Percentiles rank a stretch among this genome's conserved stretches.
Conservation (phyloP, 106 monocot genomes). For the Apostasia ramifera region DNA sequence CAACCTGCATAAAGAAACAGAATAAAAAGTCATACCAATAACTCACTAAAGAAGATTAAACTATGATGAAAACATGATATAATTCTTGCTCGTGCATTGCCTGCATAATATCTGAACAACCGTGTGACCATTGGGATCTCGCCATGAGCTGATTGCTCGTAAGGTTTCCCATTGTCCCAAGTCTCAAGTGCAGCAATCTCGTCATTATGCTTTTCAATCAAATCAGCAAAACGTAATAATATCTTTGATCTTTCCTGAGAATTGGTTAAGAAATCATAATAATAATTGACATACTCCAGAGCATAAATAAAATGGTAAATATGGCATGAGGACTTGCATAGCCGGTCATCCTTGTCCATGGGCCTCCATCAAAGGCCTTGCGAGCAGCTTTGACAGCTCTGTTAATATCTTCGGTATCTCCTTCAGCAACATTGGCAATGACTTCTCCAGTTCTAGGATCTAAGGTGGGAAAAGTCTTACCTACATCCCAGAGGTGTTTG, state of each 20-base stretch:
- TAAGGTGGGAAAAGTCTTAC: constrained; percentile 85
- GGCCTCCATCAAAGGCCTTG: constrained; percentile 96
- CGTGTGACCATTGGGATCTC: constrained; percentile 81
- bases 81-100: constrained; percentile 17
- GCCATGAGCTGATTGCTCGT: constrained; percentile 51
- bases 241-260: constrained; percentile 76
- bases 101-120: constrained; percentile 86
- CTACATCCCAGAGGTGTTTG: constrained; percentile 20
- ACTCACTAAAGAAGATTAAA: neutral
- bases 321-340: constrained; percentile 48
- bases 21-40: neutral
- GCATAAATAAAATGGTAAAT: neutral
- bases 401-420: constrained; percentile 75
- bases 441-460: constrained; percentile 93
- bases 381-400: constrained; percentile 83
- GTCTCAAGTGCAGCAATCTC: constrained; percentile 84
- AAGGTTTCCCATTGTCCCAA: constrained; percentile 93
- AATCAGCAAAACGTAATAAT: constrained; percentile 57
- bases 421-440: constrained; percentile 93
- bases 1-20: constrained; percentile 49
- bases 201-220: constrained; percentile 88
- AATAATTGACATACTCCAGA: neutral
- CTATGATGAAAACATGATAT: neutral
- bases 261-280: neutral
- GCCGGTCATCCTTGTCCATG: constrained; percentile 89